Base-by-base conservation (phyloP, 371 early-diverging fungal species). In the Basidiobolus meristosporus region DNA sequence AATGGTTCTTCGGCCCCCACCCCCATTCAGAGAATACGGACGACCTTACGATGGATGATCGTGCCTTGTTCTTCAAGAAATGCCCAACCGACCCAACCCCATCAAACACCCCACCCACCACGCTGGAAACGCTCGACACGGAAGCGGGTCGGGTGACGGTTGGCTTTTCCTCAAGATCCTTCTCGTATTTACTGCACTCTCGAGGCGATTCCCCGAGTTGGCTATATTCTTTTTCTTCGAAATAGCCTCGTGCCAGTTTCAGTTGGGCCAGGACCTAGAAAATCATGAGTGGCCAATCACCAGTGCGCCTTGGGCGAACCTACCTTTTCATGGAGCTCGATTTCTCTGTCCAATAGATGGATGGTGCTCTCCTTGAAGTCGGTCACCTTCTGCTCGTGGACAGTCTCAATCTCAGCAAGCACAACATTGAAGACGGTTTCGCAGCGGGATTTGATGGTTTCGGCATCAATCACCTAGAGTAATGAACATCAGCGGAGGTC, bases 41-140 rank as follows among this genome's bases (percentile, higher is more conserved):
- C n/a, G 47, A 43, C 1, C 54, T 40, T 1, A 48, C 48, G 12
- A 49, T 50, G 7, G 62, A 57, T 2, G 46, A 46, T 7, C 58
- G 43, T 11, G 58, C 51, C 38, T 54, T 55, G 26, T 32, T 51
- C 41, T 54, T 61, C 36, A 61, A 45, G 33, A 61, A 40, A 11
- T 48, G 53, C 26, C 53, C 53, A 50, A 61, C 54, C 22, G 51
- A 53, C 29, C 56, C 59, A 16, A 59, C 59, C 1, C 56, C 58
- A 45, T 61, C 62, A 29, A 61, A 56, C 7, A 61, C 58, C 0
- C 58, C 62, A 18, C 62, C 62, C n/a, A 61, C 56, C 42, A 61
- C 50, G 23, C 48, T 53, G 3, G 62, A 53, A 12, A 60, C 52
- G 2, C 56, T 53, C 11, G 53, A 41, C 5, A 57, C 62, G n/a